These are phyloP conservation scores for Fusarium agapanthi DNA, from an alignment of 2,329 filamentous ascomycete genomes.

Conservation along the genomic window DNA sequence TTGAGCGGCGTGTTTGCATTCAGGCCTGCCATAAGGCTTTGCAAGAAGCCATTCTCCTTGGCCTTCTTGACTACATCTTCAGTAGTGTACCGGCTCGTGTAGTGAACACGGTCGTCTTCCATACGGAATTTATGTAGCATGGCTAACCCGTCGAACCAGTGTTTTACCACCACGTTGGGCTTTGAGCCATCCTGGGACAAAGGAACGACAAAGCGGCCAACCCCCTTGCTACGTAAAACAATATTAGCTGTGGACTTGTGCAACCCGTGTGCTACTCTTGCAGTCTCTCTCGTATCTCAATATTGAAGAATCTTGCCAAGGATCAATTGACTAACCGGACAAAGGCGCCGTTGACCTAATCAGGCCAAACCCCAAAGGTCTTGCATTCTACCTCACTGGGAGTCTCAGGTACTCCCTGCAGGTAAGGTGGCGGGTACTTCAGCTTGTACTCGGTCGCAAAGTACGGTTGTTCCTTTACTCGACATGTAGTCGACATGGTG, in stretches of 20 bases:
- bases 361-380: neutral
- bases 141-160: neutral
- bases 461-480: neutral
- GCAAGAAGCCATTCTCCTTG: neutral
- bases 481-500: neutral
- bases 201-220: neutral
- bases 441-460: neutral
- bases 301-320: rapidly evolving
- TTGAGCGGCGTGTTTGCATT: neutral
- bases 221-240: neutral
- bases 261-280: too few relatives aligned
- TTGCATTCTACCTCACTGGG: neutral
- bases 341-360: neutral
- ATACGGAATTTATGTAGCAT: neutral
- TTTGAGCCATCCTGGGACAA: neutral
- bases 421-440: neutral
- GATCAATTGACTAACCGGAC: neutral
- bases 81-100: neutral
- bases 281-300: neutral
- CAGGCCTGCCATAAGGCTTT: neutral
- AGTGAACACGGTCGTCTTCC: neutral
- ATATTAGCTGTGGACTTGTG: rapidly evolving
- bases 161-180: neutral
- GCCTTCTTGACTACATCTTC: neutral
- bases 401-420: neutral